Evolutionary conservation across 805 yeast genomes (phyloP), one percentile per base, ranked within the genome.

Genomic region (Debaryomyces castellii): DNA sequence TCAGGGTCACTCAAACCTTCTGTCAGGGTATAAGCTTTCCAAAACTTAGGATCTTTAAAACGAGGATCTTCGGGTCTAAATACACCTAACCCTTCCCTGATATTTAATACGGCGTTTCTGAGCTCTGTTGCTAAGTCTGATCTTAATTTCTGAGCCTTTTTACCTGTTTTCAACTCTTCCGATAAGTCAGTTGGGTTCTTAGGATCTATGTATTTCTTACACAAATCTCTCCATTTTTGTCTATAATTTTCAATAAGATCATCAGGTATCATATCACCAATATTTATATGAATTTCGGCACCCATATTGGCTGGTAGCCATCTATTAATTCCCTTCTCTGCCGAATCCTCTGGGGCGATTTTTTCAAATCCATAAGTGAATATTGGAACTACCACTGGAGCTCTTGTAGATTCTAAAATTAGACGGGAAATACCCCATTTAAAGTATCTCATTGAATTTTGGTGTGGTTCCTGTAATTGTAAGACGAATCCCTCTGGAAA

Each of bases 401-500:
- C 82, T 48, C 79, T 77, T 0, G 92, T 83, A 8, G 95, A 74
- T 63, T 92, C 99, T 45, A 94, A 66, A 4, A 94, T 75, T 53
- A 91, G 61, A 53, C 99, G 75, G 2, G 96, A 80, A 1, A 90
- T 83, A 0, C 99, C 99, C 98, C 98, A 92, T 60, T 88, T 85
- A 74, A 94, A 92, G 65, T 88, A 92, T 51, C 97, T 74, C 94
- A 94, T 88, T 3, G 97, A 89, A 53, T 89, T 87, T 41, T 78
- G 74, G 60, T 81, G 82, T 0, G 97, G 97, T 28, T 85, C 83
- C 49, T 83, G 77, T 40, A 88, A 63, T 63, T 94, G 99, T 43
- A 92, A 78, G 4, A 92, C 98, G 62, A 85, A 89, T 0, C 96
- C 96, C 63, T 92, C 99, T 0, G 99, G 99, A 64, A 89, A 92